Percentiles rank a stretch among this genome's conserved stretches.
Evolutionary conservation across 208 protist species (phyloP).

Genomic region (Leishmania arabica): DNA sequence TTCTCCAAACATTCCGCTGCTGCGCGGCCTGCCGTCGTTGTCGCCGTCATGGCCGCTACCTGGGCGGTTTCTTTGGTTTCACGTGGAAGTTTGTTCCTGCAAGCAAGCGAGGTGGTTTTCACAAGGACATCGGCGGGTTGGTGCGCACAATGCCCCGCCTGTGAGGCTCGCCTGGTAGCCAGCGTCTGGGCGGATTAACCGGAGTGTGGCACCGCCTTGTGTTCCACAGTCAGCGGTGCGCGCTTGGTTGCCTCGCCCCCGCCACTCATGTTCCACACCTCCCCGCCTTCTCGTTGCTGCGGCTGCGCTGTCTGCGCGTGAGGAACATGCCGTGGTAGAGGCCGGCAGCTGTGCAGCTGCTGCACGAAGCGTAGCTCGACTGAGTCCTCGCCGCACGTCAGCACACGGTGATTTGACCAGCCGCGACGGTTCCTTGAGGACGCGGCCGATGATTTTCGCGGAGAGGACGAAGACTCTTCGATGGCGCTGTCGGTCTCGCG

Average conservation of each 20-base stretch:
- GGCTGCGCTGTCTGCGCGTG: not conserved
- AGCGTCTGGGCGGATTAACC: not conserved
- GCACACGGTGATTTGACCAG: not conserved
- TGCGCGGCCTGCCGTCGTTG: not conserved
- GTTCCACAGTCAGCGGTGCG: too few species aligned
- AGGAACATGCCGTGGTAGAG: not conserved
- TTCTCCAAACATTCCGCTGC: not conserved
- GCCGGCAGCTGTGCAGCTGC: slow-evolving; percentile 13
- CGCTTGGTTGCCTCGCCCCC: not conserved
- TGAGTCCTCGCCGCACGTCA: not conserved
- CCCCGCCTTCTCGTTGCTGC: not conserved
- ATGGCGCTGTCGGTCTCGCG: not conserved
- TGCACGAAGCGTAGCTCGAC: slow-evolving; percentile 16
- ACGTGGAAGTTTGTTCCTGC: slow-evolving; percentile 12
- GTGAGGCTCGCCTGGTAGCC: not conserved
- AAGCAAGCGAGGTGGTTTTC: slow-evolving; percentile 22
- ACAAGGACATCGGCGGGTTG: not conserved
- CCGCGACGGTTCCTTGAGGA: too few species aligned
- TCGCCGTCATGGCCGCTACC: not conserved
- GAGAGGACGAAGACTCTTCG: not conserved
- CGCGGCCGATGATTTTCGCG: too few species aligned
- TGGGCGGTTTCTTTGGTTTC: not conserved
- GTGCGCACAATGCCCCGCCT: not conserved
- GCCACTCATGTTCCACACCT: not conserved
- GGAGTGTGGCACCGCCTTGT: too few species aligned